phyloP scores from a whole-genome alignment of 139 green algal genomes.

The Chlamydomonas sp. region DNA sequence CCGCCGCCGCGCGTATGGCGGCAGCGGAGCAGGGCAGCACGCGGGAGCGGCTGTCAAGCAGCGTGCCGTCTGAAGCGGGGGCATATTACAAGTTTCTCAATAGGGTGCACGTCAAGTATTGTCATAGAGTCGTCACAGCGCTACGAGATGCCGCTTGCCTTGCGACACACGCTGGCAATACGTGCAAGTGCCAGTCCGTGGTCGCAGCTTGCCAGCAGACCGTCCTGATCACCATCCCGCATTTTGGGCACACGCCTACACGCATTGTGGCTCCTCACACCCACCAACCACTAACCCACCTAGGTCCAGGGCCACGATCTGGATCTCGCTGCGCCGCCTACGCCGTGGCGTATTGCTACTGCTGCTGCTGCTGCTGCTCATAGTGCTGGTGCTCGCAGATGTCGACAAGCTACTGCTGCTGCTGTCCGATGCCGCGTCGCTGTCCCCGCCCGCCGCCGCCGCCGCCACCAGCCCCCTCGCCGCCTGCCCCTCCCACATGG shows the following conservation, averaged over 20 bases:
- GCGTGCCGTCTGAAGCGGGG: slow-evolving; percentile 77
- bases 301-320: slow-evolving; percentile 83
- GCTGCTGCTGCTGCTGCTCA: not conserved
- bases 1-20: slow-evolving; percentile 73
- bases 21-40: slow-evolving; percentile 67
- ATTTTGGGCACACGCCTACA: too few relatives aligned
- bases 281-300: slow-evolving; percentile 47
- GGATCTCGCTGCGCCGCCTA: slow-evolving; percentile 18
- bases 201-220: too few relatives aligned
- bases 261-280: not conserved
- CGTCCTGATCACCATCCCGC: too few relatives aligned
- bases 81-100: not conserved
- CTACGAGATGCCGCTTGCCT: too few relatives aligned
- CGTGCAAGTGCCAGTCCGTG: too few relatives aligned
- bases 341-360: not conserved
- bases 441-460: not conserved
- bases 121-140: too few relatives aligned
- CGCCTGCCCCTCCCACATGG: too few relatives aligned
- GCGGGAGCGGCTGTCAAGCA: slow-evolving; percentile 72
- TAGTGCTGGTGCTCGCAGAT: too few relatives aligned
- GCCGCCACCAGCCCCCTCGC: too few relatives aligned
- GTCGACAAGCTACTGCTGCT: not conserved
- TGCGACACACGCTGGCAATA: too few relatives aligned
- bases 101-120: too few relatives aligned
- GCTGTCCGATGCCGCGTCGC: not conserved